These are phyloP conservation scores for Polyplosphaeria fusca DNA, from an alignment of 495 filamentous ascomycete genomes.

Conservation along the genomic window DNA sequence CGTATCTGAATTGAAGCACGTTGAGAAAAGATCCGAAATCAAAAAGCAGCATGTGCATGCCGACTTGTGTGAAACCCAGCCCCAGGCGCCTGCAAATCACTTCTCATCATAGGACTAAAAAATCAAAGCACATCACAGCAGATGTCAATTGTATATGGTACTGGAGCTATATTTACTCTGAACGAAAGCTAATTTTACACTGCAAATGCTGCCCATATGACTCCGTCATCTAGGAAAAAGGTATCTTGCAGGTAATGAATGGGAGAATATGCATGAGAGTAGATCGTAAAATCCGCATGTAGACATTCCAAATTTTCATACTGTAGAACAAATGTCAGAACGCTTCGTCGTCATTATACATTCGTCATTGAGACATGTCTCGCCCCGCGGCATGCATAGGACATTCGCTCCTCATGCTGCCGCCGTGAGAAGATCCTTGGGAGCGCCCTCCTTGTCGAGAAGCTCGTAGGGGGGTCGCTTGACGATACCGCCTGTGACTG, in stretches of 20 bases:
- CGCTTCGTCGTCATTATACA: neutral
- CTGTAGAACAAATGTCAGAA: neutral
- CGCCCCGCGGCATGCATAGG: too few species aligned
- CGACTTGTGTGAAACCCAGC: too few species aligned
- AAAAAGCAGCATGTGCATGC: too few species aligned
- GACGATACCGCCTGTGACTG: conserved; percentile 92
- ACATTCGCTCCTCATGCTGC: conserved; percentile 31
- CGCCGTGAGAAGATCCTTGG: conserved; percentile 37
- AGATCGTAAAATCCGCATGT: too few species aligned
- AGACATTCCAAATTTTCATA: neutral
- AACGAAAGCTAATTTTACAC: conserved; percentile 19
- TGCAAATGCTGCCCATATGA: conserved; percentile 21
- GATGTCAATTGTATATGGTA: too few species aligned
- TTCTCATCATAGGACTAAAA: too few species aligned
- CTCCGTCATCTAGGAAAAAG: conserved; percentile 21
- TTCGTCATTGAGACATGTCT: conserved; percentile 9
- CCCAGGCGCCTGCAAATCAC: too few species aligned
- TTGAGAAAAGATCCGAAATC: too few species aligned
- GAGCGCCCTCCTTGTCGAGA: conserved; percentile 36
- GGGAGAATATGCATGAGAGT: conserved; percentile 1
- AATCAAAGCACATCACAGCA: too few species aligned
- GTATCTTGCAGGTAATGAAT: conserved; percentile 26
- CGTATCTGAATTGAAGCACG: too few species aligned
- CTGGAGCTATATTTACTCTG: neutral
- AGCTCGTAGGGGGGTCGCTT: conserved; percentile 70